phyloP scores from a whole-genome alignment of 106 monocot species.

The Cymbidium sinense region DNA sequence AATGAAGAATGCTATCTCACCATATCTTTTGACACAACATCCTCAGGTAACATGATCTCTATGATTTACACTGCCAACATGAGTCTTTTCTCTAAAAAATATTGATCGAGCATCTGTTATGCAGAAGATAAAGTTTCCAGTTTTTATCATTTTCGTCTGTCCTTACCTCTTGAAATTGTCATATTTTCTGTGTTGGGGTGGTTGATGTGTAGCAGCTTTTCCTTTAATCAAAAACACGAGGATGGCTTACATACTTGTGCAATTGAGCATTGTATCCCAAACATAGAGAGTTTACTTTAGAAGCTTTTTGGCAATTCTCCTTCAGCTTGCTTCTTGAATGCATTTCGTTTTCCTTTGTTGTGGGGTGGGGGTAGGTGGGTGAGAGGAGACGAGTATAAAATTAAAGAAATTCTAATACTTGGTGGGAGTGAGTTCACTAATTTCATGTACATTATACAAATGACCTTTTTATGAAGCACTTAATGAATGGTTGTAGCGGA shows the following conservation, averaged over 20 bases:
- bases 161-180: neutral
- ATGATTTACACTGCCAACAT: neutral
- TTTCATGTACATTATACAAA: neutral
- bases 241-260: neutral
- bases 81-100: neutral
- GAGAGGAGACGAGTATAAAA: neutral
- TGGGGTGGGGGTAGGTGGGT: neutral
- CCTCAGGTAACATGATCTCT: conserved; percentile 45
- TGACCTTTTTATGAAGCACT: neutral
- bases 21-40: conserved; percentile 34
- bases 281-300: neutral
- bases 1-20: conserved; percentile 32
- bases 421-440: neutral
- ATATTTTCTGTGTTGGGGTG: neutral
- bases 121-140: neutral
- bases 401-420: neutral
- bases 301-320: neutral
- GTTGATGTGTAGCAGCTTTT: neutral
- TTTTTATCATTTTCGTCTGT: neutral
- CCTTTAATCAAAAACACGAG: neutral
- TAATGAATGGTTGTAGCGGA: neutral
- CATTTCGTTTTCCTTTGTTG: neutral
- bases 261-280: neutral
- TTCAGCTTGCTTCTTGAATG: neutral
- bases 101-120: neutral